Conservation (phyloP, 2,329 filamentous ascomycete genomes). For the Cladosporium sp. region DNA sequence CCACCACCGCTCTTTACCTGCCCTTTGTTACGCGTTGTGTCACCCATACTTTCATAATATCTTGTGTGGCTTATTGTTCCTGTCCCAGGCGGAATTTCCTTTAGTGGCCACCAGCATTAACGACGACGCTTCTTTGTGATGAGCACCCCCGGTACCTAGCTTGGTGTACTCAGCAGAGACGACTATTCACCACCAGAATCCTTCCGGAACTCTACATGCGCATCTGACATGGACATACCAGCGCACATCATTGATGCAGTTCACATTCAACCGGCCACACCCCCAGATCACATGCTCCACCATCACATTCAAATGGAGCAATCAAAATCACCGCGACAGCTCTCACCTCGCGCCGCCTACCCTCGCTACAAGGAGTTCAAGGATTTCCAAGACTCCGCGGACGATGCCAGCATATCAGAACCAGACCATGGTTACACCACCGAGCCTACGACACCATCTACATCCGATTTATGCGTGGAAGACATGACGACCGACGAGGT, state of each 20-base stretch:
- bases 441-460: constrained; percentile 38
- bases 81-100: not conserved
- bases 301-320: not conserved
- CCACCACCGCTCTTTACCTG: constrained; percentile 12
- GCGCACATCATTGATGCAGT: constrained; percentile 27
- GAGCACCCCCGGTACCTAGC: constrained; percentile 8
- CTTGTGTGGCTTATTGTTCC: constrained; percentile 9
- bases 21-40: constrained; percentile 6
- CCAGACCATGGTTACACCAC: constrained; percentile 37
- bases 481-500: constrained; percentile 37
- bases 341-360: constrained; percentile 2
- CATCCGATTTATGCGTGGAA: constrained; percentile 34
- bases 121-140: not conserved
- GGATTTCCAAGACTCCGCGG: constrained; percentile 27
- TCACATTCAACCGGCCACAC: constrained; percentile 18
- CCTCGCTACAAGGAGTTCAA: constrained; percentile 5
- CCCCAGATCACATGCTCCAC: not conserved
- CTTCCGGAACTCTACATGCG: not conserved
- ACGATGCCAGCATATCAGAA: constrained; percentile 37
- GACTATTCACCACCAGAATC: not conserved
- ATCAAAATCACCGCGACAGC: not conserved
- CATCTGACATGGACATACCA: constrained; percentile 28
- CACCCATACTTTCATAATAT: constrained; percentile 2
- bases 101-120: constrained; percentile 2
- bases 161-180: not conserved